Evolutionary conservation across 495 filamentous ascomycete species (phyloP).

Genomic region (Penicillium salamii): DNA sequence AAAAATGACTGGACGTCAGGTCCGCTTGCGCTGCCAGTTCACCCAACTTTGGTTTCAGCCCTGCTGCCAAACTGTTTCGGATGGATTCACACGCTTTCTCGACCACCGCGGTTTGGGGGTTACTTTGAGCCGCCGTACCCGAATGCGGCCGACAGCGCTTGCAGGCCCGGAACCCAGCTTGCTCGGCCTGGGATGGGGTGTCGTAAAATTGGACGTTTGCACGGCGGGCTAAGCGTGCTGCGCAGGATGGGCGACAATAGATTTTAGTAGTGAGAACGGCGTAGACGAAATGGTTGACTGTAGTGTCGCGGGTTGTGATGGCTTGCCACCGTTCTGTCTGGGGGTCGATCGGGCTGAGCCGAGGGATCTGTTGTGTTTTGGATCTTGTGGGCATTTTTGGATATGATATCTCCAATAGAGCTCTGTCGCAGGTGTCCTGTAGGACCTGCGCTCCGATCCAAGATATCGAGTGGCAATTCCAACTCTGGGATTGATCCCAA

Average conservation of each 20-base stretch:
- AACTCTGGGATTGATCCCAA: conserved; percentile 6
- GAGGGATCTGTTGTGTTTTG: conserved; percentile 23
- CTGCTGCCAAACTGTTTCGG: conserved; percentile 19
- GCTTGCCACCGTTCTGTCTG: conserved; percentile 55
- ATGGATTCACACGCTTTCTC: conserved; percentile 43
- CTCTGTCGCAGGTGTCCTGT: no score
- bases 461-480: no score
- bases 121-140: conserved; percentile 29
- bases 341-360: conserved; percentile 18
- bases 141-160: conserved; percentile 60
- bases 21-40: conserved; percentile 52
- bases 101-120: conserved; percentile 44
- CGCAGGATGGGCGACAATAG: conserved; percentile 62
- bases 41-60: conserved; percentile 41
- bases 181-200: conserved; percentile 51
- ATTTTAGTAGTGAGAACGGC: conserved; percentile 60
- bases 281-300: conserved; percentile 57
- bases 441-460: no score
- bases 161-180: conserved; percentile 58
- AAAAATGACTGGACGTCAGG: conserved; percentile 60
- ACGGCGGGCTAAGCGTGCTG: conserved; percentile 58
- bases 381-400: not conserved
- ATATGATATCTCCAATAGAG: no score
- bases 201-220: conserved; percentile 60
- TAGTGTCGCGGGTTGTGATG: conserved; percentile 49